Evolutionary conservation across 768 basidiomycete genomes (phyloP), one percentile per base, ranked within the genome.

Genomic region (Pulveroboletus sp.): DNA sequence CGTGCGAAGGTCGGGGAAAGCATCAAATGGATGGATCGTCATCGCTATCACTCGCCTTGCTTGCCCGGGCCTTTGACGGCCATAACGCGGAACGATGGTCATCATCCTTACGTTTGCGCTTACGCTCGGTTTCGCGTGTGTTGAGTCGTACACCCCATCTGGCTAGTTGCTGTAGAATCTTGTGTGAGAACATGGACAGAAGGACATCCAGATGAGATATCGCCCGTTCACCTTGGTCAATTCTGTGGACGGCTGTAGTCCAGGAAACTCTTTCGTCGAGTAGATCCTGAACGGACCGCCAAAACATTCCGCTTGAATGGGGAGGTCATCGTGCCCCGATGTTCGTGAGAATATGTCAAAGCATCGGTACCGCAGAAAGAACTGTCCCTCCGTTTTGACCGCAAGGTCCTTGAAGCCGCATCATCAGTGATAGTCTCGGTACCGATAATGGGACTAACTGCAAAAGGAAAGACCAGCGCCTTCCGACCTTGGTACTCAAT

Each of bases 241-340:
- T 24, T 83, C 80, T 0, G 86, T 88, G 6, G 85, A 86, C 2
- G 83, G 76, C 29, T 72, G 75, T 32, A 88, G 61, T 2, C 86
- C 85, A 1, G 86, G 86, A 63, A 87, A 88, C 65, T 84, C 82
- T 53, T 85, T 81, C 1, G 86, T 86, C 17, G 83, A 83, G 59
- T 83, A 86, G 16, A 88, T 78, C 57, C 73, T 76, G 71, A 88
- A 88, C 9, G 77, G 62, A 0, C 82, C 83, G 5, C 86, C 84
- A 51, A 77, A 83, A 40, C 78, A 74, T 54, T 87, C 83, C n/a
- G 83, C 77, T 55, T 82, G 75, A 19, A 85, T 68, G 13, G 76
- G 75, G 2, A 68, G 55, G 34, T 68, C 66, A 11, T 58, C 38
- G 50, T 58, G 39, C 44, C 63, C 48, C 69, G 51, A 60, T 42